These are phyloP conservation scores for Excoecaria agallocha DNA, from an alignment of 345 rosid species.

Conservation along the genomic window DNA sequence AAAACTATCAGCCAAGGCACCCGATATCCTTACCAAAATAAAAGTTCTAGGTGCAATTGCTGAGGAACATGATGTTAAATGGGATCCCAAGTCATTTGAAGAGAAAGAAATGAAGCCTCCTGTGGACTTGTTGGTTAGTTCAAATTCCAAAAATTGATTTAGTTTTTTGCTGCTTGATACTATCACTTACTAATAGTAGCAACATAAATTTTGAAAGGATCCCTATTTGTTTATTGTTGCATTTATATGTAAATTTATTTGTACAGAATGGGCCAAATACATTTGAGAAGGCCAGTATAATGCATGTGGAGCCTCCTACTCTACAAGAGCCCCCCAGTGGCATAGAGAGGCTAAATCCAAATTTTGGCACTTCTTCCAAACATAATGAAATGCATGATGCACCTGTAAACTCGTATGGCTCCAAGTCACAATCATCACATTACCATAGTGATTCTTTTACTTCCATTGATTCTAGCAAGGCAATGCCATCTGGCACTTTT, in stretches of 20 bases:
- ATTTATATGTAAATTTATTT: conserved; percentile 18
- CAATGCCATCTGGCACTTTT: conserved; percentile 23
- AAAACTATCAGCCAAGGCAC: conserved; percentile 74
- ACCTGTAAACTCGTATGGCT: conserved; percentile 27
- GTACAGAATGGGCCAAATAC: conserved; percentile 61
- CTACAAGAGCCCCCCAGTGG: conserved; percentile 9
- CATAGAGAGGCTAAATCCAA: conserved; percentile 25
- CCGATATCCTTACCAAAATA: conserved; percentile 74
- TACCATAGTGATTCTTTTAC: conserved; percentile 32
- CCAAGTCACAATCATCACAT: conserved; percentile 35
- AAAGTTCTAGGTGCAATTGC: conserved; percentile 76
- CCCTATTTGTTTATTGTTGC: conserved; percentile 11
- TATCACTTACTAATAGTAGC: not conserved
- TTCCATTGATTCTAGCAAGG: conserved; percentile 18
- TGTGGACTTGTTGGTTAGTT: conserved; percentile 56
- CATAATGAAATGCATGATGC: conserved; percentile 34
- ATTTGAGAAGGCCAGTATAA: conserved; percentile 22
- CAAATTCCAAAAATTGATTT: conserved; percentile 4
- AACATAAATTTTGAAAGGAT: conserved; percentile 5
- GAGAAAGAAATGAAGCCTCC: conserved; percentile 48
- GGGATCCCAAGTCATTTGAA: conserved; percentile 67
- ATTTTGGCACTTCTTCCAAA: conserved; percentile 28
- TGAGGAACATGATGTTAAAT: conserved; percentile 65
- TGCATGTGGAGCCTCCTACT: conserved; percentile 9
- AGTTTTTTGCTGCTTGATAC: not conserved